Conservation (phyloP, 2,329 filamentous ascomycete genomes). For the Kalaharituber pfeilii region DNA sequence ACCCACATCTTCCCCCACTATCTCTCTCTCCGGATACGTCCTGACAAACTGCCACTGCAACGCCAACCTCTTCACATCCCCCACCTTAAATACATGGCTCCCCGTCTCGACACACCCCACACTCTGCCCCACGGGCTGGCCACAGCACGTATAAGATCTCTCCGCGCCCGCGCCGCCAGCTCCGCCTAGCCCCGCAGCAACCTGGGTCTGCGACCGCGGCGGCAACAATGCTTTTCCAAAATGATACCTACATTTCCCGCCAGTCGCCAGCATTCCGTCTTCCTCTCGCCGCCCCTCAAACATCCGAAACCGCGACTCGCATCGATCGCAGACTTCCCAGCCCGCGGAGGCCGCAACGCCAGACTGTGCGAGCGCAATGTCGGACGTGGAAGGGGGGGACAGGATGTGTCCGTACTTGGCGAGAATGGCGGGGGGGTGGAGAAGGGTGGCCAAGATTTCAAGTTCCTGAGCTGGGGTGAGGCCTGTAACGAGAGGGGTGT, state of each 20-base stretch:
- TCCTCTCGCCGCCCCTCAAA: constrained; percentile 67
- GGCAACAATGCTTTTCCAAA: constrained; percentile 52
- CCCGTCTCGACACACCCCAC: constrained; percentile 53
- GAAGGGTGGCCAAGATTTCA: constrained; percentile 41
- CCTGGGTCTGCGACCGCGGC: constrained; percentile 25
- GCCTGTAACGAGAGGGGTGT: constrained; percentile 44
- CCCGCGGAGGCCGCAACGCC: constrained; percentile 51
- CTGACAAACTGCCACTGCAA: constrained; percentile 56
- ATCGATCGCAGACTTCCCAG: constrained; percentile 82
- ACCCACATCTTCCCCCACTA: constrained; percentile 23
- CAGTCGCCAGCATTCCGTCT: constrained; percentile 58
- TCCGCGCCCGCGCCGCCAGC: constrained; percentile 25
- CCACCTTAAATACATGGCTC: constrained; percentile 77
- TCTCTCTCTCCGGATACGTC: neutral
- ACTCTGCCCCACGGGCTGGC: constrained; percentile 52
- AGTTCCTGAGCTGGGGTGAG: constrained; percentile 52
- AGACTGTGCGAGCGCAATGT: constrained; percentile 47
- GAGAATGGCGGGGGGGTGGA: constrained; percentile 48
- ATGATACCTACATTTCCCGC: constrained; percentile 66
- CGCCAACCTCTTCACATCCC: constrained; percentile 57
- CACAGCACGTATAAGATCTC: constrained; percentile 61
- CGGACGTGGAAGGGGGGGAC: constrained; percentile 43
- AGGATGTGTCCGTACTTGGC: constrained; percentile 59
- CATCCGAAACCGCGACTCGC: constrained; percentile 70
- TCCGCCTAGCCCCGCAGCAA: neutral